Evolutionary conservation across 2,329 filamentous ascomycete species (phyloP), one percentile per base, ranked within the genome.

Genomic region (Tolypocladium paradoxum): DNA sequence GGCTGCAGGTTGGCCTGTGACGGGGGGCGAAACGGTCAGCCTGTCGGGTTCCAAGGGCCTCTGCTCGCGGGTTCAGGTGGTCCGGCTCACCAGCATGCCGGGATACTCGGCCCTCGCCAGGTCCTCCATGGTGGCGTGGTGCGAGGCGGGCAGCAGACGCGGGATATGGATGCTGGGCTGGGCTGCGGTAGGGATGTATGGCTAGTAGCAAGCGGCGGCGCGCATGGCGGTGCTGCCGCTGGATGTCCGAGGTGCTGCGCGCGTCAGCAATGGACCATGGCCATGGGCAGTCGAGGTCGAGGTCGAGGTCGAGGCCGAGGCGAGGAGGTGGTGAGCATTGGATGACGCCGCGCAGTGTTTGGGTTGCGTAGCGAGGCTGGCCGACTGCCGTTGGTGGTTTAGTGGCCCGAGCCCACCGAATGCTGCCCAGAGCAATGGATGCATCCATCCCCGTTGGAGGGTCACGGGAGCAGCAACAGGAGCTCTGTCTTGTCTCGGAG

Each of bases 81-180:
- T 9, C 20, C 3, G 43, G 33, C 87, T 78, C 78, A 96, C 92
- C 85, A 96, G 85, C 82, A 97, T 85, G 62, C 84, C 85, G 70
- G 92, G 90, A 77, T 97, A 97, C 73, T 96, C 92, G 71, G 87
- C 79, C 73, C 90, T 83, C 68, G 88, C 85, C 66, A 92, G 80
- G 65, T 85, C 85, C 56, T 88, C 85, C 83, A 89, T 89, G 64
- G 64, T 70, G 62, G 20, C 33, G 24, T 12, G 20, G 33, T 27
- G 29, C 47, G 53, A 50, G 33, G 46, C 4, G 35, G 43, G 24
- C 1, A 37, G 35, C 29, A 11, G 31, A 33, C 31, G 8, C 35
- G 49, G 20, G 43, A 36, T 49, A 56, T 31, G 20, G 48, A 53
- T 54, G 38, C 50, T 85, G 60, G 63, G 66, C 53, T 57, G 51